Percentiles rank a stretch among this genome's conserved stretches.
phyloP scores from a whole-genome alignment of 2,329 filamentous ascomycete species.

The Neoscytalidium dimidiatum region DNA sequence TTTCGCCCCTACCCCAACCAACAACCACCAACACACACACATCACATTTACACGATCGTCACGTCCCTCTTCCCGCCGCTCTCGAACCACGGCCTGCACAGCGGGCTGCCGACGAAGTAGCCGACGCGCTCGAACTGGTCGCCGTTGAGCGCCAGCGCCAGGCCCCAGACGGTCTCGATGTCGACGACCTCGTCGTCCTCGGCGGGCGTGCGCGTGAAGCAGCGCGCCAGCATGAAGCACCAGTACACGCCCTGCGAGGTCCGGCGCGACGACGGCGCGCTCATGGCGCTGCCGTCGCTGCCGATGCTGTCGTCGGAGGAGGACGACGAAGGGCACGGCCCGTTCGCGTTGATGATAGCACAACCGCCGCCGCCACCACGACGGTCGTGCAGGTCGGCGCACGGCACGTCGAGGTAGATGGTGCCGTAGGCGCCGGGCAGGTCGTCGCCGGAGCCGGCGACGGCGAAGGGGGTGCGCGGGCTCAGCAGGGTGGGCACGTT shows the following conservation, averaged over 20 bases:
- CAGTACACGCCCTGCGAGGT: slow-evolving; percentile 10
- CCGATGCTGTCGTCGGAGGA: not conserved
- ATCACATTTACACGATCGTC: slow-evolving; percentile 1
- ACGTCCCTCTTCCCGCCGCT: not conserved
- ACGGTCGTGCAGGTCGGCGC: not conserved
- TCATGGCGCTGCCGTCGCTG: no score
- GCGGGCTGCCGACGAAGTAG: not conserved
- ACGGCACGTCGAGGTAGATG: not conserved
- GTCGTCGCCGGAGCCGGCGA: not conserved
- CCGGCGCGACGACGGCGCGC: not conserved
- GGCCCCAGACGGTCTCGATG: slow-evolving; percentile 13
- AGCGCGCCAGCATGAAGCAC: slow-evolving; percentile 12
- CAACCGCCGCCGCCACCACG: not conserved
- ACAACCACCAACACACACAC: no score
- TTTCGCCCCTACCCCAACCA: no score
- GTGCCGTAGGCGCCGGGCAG: slow-evolving; percentile 1
- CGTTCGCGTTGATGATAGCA: not conserved
- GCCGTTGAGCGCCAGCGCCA: slow-evolving; percentile 9
- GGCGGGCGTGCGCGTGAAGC: slow-evolving; percentile 14
- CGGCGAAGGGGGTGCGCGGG: slow-evolving; percentile 7
- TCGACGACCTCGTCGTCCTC: slow-evolving; percentile 8
- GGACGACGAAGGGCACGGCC: not conserved
- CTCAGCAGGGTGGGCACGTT: slow-evolving; percentile 9
- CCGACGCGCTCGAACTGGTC: slow-evolving; percentile 11
- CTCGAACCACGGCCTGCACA: slow-evolving; percentile 8